Base-by-base conservation (phyloP, 805 yeast species). In the Pichia heedii region DNA sequence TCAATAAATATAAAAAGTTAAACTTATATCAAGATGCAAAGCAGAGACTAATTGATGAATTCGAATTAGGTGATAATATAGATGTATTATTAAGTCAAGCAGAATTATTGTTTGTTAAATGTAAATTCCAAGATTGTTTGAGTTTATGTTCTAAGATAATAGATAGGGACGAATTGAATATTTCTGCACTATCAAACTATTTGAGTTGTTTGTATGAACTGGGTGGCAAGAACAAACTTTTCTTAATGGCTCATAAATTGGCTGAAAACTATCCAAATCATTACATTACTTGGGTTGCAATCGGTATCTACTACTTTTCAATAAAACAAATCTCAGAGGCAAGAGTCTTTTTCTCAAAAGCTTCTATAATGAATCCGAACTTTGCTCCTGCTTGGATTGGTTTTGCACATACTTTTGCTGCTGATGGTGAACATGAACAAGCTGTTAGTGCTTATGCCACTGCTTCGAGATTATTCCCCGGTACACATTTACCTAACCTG, bases 341-440 rank as follows among this genome's bases (percentile, higher is more conserved):
- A 0, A 70, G 98, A 46, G 75, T 83, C 50, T 87, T 76, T 57
- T 93, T 88, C 63, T 81, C 93, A 34, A 88, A 86, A 58, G 89
- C 97, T 0, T 86, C 97, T 1, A 70, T 88, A 51, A 62, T 89
- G 47, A 83, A 87, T 54, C 94, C 98, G 3, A 84, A 81, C 51
- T 88, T 85, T 65, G 94, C 93, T 0, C 90, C 85, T 41, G 95
- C 97, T 1, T 93, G 98, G 98, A 79, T 93, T 29, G 98, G 97
- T 3, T 93, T 93, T 66, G 97, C 97, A 1, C 97, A 90, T 56
- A 89, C 97, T 0, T 93, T 89, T 73, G 96, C 96, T 0, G 81
- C 85, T 3, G 98, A 93, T 60, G 95, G 96, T n/a, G 99, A 93
- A 62, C 97, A 93, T 60, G 99, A 93, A 60, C 97, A 93, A 62